Base-by-base conservation (phyloP, 208 protist species). In the Trypanosoma rangeli region DNA sequence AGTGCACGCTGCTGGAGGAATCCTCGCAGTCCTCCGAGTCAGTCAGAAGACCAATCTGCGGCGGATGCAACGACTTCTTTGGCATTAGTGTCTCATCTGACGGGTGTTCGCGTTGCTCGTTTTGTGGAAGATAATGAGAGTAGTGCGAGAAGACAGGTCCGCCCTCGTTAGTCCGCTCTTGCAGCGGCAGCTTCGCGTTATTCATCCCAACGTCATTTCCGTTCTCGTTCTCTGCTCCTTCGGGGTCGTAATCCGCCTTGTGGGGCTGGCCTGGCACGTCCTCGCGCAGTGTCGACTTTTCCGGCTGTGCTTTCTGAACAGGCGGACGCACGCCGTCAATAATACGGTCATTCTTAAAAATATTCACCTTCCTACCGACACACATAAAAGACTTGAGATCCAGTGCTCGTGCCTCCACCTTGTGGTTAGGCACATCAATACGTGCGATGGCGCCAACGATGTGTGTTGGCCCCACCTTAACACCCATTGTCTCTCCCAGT, bases 341-440 rank as follows among this genome's bases (percentile, higher is more conserved):
- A 61, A 97, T 92, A 53, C 90, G 86, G 69, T 97, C 89, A 70
- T 97, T 97, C 66, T 88, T 90, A 63, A 95, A 87, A 46, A 97
- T 80, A 69, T 87, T 82, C 7, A 95, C 81, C 62, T 85, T 90
- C 53, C 82, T 72, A 18, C 85, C 90, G 2, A 84, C 65, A 74
- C 93, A 97, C 7, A 42, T 83, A 72, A 97, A 97, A 13, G 69
- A 73, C 66, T 93, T 86, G 46, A 94, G 48, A 44, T 74, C 71
- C 29, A 97, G 57, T n/a, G 89, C 90, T 18, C 90, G 90, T 29
- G 82, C 79, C 72, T 94, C 89, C 5, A 97, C 87, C 37, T 91
- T 90, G 67, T 82, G 79, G 62, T 91, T 94, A 2, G 87, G 89
- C 26, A 97, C 81, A 26, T 79, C 74, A 37, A 97, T 92, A 52